Evolutionary conservation across 257 asterid species (phyloP), one percentile per base, ranked within the genome.

Genomic region (Solanum ossicruentum): DNA sequence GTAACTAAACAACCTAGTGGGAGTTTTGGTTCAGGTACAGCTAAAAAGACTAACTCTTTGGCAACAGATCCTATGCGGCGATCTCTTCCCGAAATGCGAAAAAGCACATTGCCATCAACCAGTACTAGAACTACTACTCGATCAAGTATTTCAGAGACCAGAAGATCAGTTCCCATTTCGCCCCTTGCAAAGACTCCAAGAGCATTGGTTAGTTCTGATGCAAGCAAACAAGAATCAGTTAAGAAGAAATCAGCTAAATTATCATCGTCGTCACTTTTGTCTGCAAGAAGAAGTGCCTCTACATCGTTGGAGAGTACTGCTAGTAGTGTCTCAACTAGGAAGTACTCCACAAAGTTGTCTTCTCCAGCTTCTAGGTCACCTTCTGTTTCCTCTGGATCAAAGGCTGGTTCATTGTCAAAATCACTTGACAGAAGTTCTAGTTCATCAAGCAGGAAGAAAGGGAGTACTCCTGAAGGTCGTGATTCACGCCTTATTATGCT

Each of bases 401-500:
- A 86, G 89, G 86, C 89, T 84, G 95, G 94, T 83, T 84, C 88
- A 56, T 85, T 85, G 87, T 88, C 96, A 65, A 87, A 92, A 82
- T 88, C 95, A 4, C 12, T 85, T 5, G 94, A 91, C 80, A 90
- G 91, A 87, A 89, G 93, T 83, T 77, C 91, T 3, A 88, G 67
- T 89, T 86, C 92, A 80, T 84, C 91, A 84, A 93, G 91, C 55
- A 95, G 94, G 78, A 93, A 85, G 88, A 96, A 91, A 91, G 86
- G 87, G 55, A 97, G 93, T 57, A 91, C 95, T 87, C 96, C 95
- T 73, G 95, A 93, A 77, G 93, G 89, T 88, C 94, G 94, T 88
- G 98, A 93, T 90, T 92, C 98, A 26, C 97, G 96, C 65, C 91
- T 97, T 86, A 90, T 95, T 82, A 93, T 95, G 96, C 98, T 97